Percentiles rank a stretch among this genome's conserved stretches.
phyloP scores from a whole-genome alignment of 345 rosid species.

The Eucalyptus erythrocorys region DNA sequence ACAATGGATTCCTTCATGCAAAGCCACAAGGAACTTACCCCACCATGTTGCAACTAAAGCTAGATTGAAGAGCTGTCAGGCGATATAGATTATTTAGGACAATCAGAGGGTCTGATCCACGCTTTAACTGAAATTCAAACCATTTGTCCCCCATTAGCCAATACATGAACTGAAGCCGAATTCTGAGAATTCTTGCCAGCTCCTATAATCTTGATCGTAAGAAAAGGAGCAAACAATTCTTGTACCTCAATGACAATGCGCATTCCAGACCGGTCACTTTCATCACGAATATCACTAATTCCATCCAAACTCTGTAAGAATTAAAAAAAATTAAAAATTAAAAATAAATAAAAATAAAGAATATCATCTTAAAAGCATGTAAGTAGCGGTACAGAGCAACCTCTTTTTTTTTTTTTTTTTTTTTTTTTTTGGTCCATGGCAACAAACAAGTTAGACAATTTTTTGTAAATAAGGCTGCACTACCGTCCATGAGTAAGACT shows the following conservation, averaged over 20 bases:
- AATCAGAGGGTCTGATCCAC: slow-evolving; percentile 76
- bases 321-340: background rate
- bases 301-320: slow-evolving; percentile 73
- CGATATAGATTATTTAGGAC: slow-evolving; percentile 81
- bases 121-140: slow-evolving; percentile 50
- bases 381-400: background rate
- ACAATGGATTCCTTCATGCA: background rate
- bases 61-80: slow-evolving; percentile 85
- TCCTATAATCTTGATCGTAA: background rate
- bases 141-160: background rate
- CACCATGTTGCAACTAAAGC: slow-evolving; percentile 97
- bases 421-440: background rate
- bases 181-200: background rate
- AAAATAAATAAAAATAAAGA: background rate
- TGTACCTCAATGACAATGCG: slow-evolving; percentile 89
- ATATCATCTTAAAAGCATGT: background rate
- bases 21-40: slow-evolving; percentile 40
- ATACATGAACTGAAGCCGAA: background rate
- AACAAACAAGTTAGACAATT: background rate
- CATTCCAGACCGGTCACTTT: slow-evolving; percentile 95
- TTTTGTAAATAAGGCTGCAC: background rate
- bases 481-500: background rate
- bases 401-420: background rate
- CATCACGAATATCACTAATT: slow-evolving; percentile 90
- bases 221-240: background rate